Percentiles rank a stretch among this genome's conserved stretches.
Evolutionary conservation across 176 grass and related monocot species (phyloP).

Genomic region (Eragrostis nindensis): DNA sequence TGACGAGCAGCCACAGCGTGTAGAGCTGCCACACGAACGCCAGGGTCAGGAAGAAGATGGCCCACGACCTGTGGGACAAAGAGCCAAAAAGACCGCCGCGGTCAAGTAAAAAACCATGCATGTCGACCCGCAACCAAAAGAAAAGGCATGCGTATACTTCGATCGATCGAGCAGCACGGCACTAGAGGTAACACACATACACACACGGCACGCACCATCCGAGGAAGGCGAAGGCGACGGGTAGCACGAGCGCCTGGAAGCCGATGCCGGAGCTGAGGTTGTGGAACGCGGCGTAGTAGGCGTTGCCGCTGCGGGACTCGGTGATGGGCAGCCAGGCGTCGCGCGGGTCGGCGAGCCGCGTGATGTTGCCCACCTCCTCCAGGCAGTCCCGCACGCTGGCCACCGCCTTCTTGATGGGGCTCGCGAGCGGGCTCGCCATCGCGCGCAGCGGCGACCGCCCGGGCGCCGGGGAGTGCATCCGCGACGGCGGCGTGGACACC

Average conservation of each 20-base stretch:
- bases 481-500: constrained; percentile 68
- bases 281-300: constrained; percentile 98
- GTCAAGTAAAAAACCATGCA: not conserved
- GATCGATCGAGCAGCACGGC: not conserved
- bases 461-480: constrained; percentile 55
- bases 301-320: constrained; percentile 89
- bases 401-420: constrained; percentile 71
- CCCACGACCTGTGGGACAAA: constrained; percentile 74
- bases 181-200: too few relatives aligned
- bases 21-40: constrained; percentile 94
- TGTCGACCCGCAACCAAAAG: too few relatives aligned
- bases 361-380: constrained; percentile 80
- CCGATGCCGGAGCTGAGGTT: constrained; percentile 94
- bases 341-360: constrained; percentile 63
- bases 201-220: constrained; percentile 80
- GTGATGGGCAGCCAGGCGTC: constrained; percentile 99
- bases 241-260: constrained; percentile 92
- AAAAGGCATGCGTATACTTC: too few relatives aligned
- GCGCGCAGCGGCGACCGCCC: constrained; percentile 55
- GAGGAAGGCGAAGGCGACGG: constrained; percentile 74
- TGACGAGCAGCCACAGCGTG: constrained; percentile 86
- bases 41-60: constrained; percentile 64
- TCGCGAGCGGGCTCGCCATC: constrained; percentile 59
- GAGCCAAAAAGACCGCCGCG: not conserved
- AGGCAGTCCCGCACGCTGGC: constrained; percentile 62